A percentile compares a stretch with the other conserved stretches of the same genome.
phyloP scores from a whole-genome alignment of 2,329 filamentous ascomycete species.

The Botrytis sinoallii region DNA sequence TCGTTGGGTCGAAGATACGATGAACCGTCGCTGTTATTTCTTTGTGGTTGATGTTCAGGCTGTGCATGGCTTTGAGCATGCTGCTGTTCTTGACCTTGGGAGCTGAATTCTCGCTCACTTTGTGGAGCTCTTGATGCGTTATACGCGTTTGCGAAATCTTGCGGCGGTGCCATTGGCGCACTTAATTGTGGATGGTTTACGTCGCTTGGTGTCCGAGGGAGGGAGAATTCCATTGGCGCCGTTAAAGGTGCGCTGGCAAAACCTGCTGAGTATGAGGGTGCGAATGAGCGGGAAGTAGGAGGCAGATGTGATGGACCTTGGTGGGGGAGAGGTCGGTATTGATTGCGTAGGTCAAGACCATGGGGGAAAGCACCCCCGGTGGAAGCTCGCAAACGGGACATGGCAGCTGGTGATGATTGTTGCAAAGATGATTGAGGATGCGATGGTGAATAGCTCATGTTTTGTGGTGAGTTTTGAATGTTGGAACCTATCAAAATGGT shows the following conservation, averaged over 20 bases:
- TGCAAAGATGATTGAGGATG: constrained; percentile 42
- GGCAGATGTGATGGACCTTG: constrained; percentile 30
- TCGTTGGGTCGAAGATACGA: constrained; percentile 30
- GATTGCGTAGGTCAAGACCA: constrained; percentile 46
- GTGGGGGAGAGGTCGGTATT: constrained; percentile 43
- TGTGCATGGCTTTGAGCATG: constrained; percentile 27
- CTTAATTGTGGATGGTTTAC: constrained; percentile 49
- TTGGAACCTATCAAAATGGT: constrained; percentile 42
- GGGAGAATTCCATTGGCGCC: constrained; percentile 52
- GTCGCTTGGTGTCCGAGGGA: constrained; percentile 45
- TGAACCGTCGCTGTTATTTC: constrained; percentile 28
- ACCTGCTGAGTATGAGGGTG: constrained; percentile 46
- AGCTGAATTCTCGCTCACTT: constrained; percentile 26
- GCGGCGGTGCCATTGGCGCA: constrained; percentile 51
- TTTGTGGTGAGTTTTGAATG: constrained; percentile 47
- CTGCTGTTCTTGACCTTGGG: constrained; percentile 26
- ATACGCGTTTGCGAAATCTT: constrained; percentile 45
- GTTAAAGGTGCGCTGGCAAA: constrained; percentile 54
- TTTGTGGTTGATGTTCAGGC: constrained; percentile 20
- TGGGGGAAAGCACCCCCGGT: constrained; percentile 46
- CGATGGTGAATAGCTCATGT: constrained; percentile 49
- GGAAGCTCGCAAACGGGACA: constrained; percentile 49
- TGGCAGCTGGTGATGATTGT: constrained; percentile 42
- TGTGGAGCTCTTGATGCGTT: constrained; percentile 30
- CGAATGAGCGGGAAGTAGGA: constrained; percentile 38